Base-by-base conservation (phyloP, 2,329 filamentous ascomycete genomes). In the Penicillium brevicompactum region DNA sequence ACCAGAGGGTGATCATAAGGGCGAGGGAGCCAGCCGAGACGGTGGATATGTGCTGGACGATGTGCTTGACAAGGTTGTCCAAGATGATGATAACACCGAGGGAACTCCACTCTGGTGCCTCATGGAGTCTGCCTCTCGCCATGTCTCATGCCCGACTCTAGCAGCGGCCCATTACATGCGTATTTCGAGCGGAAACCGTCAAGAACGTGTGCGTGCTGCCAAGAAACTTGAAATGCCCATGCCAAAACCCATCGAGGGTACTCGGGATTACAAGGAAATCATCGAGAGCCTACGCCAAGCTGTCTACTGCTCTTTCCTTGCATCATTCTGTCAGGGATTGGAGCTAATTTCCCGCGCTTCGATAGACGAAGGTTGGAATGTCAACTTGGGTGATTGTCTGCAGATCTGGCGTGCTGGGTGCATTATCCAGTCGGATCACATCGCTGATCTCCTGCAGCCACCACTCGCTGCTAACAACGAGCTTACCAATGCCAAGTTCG, bases 41-140 rank as follows among this genome's bases (percentile, higher is more conserved):
- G 72, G 73, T 11, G 69, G 76, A 49, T 80, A 83, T 34, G 81
- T 89, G 0, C 76, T 90, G 1, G 80, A 82, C 27, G 77, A 83
- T 18, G 81, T 90, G 1, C 80, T 85, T 49, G 87, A 90, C 70
- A 89, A 89, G 66, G 87, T 90, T 1, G 86, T 89, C 0, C 87
- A 90, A 70, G 87, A 89, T 60, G 81, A 84, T 18, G 84, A 86
- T 31, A 80, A 83, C 49, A 83, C 84, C 40, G 87, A 90, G 68
- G 86, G 87, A 0, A 90, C 87, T 0, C 84, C 86, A 0, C 80
- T 84, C 46, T 90, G 86, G 87, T 82, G 83, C 5, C 82, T 86
- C 58, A 81, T 81, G 60, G 83, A 90, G 66, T 83, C 84, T 0
- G 80, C 87, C 6, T 70, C 76, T 4, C 76, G 84, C 3, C 87